Conservation (phyloP, 106 monocot genomes). For the Ottelia alismoides region DNA sequence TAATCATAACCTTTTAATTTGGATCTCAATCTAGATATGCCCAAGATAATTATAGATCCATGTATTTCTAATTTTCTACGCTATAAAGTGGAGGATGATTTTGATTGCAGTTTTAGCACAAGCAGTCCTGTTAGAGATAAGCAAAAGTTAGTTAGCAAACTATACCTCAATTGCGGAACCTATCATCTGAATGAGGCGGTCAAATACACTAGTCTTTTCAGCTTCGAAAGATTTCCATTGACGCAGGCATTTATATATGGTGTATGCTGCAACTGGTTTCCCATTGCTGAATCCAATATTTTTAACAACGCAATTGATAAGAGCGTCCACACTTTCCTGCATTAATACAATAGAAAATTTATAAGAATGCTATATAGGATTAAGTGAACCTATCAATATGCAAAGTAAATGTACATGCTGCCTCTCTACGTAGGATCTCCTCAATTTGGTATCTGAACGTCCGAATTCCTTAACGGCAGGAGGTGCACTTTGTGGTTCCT, state of each 20-base stretch:
- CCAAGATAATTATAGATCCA: too few species aligned
- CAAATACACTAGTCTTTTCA: constrained; percentile 85
- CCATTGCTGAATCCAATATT: constrained; percentile 60
- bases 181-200: constrained; percentile 77
- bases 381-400: background rate
- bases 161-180: constrained; percentile 80
- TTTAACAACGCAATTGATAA: constrained; percentile 50
- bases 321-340: constrained; percentile 65
- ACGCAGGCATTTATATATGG: constrained; percentile 81
- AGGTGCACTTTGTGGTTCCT: constrained; percentile 66
- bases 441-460: constrained; percentile 44
- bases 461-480: constrained; percentile 36
- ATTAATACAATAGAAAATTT: too few species aligned
- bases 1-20: too few species aligned
- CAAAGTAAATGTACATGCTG: constrained; percentile 45
- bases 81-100: too few species aligned
- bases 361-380: background rate
- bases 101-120: too few species aligned
- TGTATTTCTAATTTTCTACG: too few species aligned
- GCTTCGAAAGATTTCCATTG: constrained; percentile 91
- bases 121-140: background rate
- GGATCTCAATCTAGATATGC: too few species aligned
- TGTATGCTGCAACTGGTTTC: constrained; percentile 72
- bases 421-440: constrained; percentile 54
- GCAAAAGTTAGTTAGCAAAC: background rate